Evolutionary conservation across 2,329 filamentous ascomycete species (phyloP), one percentile per base, ranked within the genome.

Genomic region (Cladosporium sp.): DNA sequence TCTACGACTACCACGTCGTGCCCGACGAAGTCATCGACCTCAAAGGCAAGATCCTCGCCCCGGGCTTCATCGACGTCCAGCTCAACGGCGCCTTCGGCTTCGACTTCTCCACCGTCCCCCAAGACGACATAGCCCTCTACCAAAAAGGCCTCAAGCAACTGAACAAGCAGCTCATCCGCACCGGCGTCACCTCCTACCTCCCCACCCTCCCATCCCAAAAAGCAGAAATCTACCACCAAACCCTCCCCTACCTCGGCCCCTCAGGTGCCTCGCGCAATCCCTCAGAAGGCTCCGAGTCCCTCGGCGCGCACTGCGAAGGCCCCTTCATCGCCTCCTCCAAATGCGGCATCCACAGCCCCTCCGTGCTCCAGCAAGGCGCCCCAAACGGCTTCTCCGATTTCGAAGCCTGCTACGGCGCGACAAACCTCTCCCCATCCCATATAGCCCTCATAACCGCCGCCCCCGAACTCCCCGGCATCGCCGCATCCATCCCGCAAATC

Each of bases 31-130:
- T 89, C 63, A 83, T 97, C 71, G 88, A 97, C 73, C 87, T 97
- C 1, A 86, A 88, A 60, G 92, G 92, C 66, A 91, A 91, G 72
- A 94, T 97, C 70, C 77, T 97, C 23, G 88, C 91, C 0, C 92
- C 93, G 0, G 93, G 93, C 28, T 85, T 97, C 74, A 95, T 97
- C 71, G 93, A 97, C 70, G 90, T 90, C 61, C 93, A 97, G 78
- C 88, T 97, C 71, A 97, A 97, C 74, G 93, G 93, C 57, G 93
- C 91, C 11, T 94, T 93, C 73, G 93, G 93, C 65, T 96, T 97
- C 82, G 94, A 97, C 81, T 97, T 96, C 77, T 95, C 92, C 3
- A 87, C 88, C 1, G 83, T 92, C 11, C 87, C 91, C n/a, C 63
- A 71, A 26, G 72, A 75, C n/a, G 72, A 75, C n/a, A 87, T 85